Percentiles rank a stretch among this genome's conserved stretches.
These are phyloP conservation scores for Dictyostelium discoideum DNA, from an alignment of 78 protist genomes.

Conservation along the genomic window DNA sequence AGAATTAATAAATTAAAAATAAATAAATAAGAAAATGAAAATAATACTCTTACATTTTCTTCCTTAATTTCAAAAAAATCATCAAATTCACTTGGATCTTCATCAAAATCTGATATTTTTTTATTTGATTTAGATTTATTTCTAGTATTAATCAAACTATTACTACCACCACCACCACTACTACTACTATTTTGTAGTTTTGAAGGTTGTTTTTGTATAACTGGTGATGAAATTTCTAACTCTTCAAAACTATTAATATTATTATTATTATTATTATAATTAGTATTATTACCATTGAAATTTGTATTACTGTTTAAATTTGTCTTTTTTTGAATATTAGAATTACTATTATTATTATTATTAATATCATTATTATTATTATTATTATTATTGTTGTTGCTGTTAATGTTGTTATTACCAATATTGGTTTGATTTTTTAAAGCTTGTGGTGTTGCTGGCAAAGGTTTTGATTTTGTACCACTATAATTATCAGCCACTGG, in stretches of 20 bases:
- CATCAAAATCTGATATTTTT: background rate
- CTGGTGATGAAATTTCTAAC: background rate
- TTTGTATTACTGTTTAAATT: background rate
- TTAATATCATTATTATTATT: background rate
- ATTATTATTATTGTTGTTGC: too few relatives aligned
- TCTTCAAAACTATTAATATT: background rate
- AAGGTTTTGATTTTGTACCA: background rate
- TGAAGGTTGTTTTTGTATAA: background rate
- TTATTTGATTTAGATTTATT: background rate
- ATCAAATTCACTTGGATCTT: constrained; percentile 1
- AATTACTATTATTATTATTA: background rate
- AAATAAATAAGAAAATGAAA: background rate
- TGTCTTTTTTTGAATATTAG: background rate
- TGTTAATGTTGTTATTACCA: too few relatives aligned
- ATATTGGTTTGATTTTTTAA: background rate
- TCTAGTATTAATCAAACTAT: background rate
- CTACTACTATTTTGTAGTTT: background rate
- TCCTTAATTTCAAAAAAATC: constrained; percentile 48
- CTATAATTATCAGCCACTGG: background rate
- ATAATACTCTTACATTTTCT: constrained; percentile 1
- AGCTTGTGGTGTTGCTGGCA: background rate
- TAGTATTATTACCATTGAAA: background rate
- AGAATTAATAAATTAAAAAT: too few relatives aligned
- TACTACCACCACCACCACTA: background rate
- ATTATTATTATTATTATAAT: background rate